Conservation (phyloP, 768 basidiomycete species). For the Paxillus rubicundulus region DNA sequence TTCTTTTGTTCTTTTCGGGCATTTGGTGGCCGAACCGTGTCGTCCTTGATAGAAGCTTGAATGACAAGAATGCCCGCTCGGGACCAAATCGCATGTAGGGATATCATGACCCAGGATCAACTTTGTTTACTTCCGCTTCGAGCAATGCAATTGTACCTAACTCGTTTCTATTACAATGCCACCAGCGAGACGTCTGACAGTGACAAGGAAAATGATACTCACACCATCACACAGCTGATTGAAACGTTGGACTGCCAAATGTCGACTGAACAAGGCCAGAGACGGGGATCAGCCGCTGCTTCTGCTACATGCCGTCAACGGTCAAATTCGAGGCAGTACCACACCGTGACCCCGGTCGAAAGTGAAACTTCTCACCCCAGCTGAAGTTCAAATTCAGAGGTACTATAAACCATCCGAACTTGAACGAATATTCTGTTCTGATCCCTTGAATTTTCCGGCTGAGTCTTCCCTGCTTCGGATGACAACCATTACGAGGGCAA, state of each 20-base stretch:
- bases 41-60: not conserved
- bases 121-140: constrained; percentile 9
- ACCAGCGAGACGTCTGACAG: too few relatives aligned
- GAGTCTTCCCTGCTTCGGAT: not conserved
- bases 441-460: not conserved
- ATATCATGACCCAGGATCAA: not conserved
- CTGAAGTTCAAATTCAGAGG: not conserved
- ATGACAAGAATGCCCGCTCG: not conserved
- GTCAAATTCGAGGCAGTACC: too few relatives aligned
- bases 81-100: not conserved
- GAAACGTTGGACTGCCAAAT: too few relatives aligned
- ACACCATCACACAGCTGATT: not conserved
- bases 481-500: not conserved
- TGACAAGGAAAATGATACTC: too few relatives aligned
- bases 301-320: too few relatives aligned
- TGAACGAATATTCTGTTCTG: not conserved
- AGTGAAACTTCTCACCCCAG: too few relatives aligned
- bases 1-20: not conserved
- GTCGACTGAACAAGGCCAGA: not conserved
- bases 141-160: not conserved
- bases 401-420: not conserved
- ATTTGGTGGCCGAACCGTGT: too few relatives aligned
- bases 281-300: too few relatives aligned
- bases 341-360: too few relatives aligned
- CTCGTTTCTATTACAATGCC: not conserved